These are phyloP conservation scores for Botrytis cinerea DNA, from an alignment of 2,329 filamentous ascomycete genomes.

Conservation along the genomic window DNA sequence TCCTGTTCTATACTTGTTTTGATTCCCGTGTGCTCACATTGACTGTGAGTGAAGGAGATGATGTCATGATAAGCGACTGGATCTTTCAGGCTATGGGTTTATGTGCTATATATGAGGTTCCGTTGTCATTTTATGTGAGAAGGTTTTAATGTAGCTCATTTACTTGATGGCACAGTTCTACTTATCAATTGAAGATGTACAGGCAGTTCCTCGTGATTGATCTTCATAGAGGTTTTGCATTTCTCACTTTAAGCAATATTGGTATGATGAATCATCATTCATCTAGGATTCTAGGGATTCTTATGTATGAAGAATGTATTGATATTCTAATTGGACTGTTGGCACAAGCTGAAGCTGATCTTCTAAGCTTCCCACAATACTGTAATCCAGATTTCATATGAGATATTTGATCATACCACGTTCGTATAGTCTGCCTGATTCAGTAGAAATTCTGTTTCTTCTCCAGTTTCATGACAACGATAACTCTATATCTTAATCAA, in stretches of 20 bases:
- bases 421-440: background rate
- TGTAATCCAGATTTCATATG: background rate
- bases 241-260: background rate
- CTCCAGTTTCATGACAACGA: background rate
- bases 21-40: background rate
- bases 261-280: background rate
- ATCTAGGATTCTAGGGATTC: fast-evolving
- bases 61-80: background rate
- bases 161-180: fast-evolving
- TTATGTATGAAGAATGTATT: background rate
- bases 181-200: no score
- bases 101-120: background rate
- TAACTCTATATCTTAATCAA: background rate
- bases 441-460: background rate
- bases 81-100: background rate
- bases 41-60: background rate
- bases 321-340: no score
- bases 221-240: background rate
- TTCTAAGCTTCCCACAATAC: background rate
- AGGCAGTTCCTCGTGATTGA: background rate
- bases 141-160: fast-evolving
- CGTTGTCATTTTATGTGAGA: background rate
- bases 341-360: background rate
- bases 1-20: background rate
- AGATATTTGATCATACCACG: fast-evolving